Percentiles rank a stretch among this genome's conserved stretches.
Conservation (phyloP, 2,329 filamentous ascomycete genomes). For the Pseudogymnoascus sp. region DNA sequence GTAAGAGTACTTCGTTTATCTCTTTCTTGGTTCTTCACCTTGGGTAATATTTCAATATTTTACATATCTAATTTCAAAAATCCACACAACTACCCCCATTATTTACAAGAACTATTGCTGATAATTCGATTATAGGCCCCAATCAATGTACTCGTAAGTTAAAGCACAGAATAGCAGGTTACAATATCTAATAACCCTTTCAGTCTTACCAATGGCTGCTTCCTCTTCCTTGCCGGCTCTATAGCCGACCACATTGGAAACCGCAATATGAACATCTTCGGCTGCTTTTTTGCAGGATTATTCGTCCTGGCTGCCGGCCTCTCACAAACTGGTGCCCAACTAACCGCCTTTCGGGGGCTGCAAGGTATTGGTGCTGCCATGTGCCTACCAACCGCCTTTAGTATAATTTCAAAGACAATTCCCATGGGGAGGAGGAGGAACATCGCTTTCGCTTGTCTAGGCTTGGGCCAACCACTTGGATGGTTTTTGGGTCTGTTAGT, state of each 20-base stretch:
- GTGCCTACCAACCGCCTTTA: background rate
- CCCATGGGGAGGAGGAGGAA: background rate
- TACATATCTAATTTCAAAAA: background rate
- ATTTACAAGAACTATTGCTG: background rate
- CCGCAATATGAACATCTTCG: conserved; percentile 4
- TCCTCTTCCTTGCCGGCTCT: conserved; percentile 1
- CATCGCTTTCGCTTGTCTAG: background rate
- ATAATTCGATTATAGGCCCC: background rate
- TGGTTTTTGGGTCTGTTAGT: background rate
- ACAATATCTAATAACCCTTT: background rate
- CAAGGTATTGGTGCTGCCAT: background rate
- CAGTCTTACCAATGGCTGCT: conserved; percentile 4
- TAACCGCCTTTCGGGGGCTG: background rate
- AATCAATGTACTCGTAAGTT: conserved; percentile 3
- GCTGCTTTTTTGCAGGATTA: background rate
- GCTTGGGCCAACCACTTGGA: background rate
- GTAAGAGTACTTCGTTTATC: background rate
- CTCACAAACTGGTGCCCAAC: background rate
- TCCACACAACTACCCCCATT: background rate
- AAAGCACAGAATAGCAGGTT: background rate
- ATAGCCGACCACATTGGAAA: conserved; percentile 8
- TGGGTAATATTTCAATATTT: background rate
- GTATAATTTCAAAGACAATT: background rate
- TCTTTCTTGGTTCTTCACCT: background rate
- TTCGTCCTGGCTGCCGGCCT: background rate